Evolutionary conservation across 2,329 filamentous ascomycete species (phyloP).

Genomic region (Cladophialophora psammophila): DNA sequence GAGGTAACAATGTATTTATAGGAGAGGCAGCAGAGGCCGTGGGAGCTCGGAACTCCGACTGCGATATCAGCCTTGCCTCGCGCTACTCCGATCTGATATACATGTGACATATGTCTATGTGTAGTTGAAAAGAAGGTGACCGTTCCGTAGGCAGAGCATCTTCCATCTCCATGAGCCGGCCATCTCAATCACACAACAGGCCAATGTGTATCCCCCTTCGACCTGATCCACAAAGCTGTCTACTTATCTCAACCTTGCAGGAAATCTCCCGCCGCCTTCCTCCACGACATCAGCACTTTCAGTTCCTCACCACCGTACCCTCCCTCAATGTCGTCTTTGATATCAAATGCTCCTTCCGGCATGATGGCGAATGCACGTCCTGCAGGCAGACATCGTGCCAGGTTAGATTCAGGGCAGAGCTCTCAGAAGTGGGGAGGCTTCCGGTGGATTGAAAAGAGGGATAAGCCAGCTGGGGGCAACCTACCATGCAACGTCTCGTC

Average conservation of each 20-base stretch:
- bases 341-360: constrained; percentile 24
- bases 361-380: constrained; percentile 23
- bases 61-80: constrained; percentile 6
- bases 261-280: constrained; percentile 21
- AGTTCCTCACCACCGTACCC: constrained; percentile 20
- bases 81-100: constrained; percentile 6
- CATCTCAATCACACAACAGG: not conserved
- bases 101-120: too few species aligned
- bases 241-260: constrained; percentile 15
- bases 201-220: not conserved
- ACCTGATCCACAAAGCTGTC: not conserved
- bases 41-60: constrained; percentile 7
- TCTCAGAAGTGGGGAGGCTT: too few species aligned
- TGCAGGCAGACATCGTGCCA: not conserved
- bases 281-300: constrained; percentile 19
- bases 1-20: not conserved
- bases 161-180: too few species aligned
- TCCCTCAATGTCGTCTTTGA: constrained; percentile 22
- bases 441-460: too few species aligned
- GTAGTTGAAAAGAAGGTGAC: too few species aligned
- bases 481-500: constrained; percentile 22
- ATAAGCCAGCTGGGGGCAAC: not conserved
- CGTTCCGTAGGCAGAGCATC: too few species aligned
- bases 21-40: too few species aligned
- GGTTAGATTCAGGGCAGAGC: too few species aligned